phyloP scores from a whole-genome alignment of 108 stramenopile species.

The Chaetoceros tenuissimus region DNA sequence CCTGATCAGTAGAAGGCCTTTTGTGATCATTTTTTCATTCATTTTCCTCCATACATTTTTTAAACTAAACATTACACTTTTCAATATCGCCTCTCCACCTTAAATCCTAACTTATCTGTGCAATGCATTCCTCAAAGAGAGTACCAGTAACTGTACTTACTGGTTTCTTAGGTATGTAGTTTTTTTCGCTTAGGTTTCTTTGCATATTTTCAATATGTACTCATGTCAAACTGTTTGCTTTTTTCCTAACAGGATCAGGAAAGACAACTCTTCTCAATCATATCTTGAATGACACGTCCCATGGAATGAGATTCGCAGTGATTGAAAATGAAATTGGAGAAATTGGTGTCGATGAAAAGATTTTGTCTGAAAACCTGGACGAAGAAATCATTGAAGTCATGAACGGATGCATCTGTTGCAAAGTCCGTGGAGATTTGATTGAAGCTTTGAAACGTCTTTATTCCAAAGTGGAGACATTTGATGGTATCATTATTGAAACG shows the following conservation, averaged over 20 bases:
- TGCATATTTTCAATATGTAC: too few species aligned
- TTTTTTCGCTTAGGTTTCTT: too few species aligned
- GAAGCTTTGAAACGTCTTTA: slow-evolving; percentile 23
- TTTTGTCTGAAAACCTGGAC: slow-evolving; percentile 5
- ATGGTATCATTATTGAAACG: slow-evolving; percentile 61
- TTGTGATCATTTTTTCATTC: too few species aligned
- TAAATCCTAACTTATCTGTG: too few species aligned
- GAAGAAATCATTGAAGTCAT: slow-evolving; percentile 40
- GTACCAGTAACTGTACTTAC: slow-evolving; percentile 78
- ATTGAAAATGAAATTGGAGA: slow-evolving; percentile 55
- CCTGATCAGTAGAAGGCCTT: too few species aligned
- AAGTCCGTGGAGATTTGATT: slow-evolving; percentile 42
- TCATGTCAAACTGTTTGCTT: too few species aligned
- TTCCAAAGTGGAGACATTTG: slow-evolving; percentile 20
- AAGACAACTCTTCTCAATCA: slow-evolving; percentile 94
- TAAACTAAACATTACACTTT: too few species aligned
- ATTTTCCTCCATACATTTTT: too few species aligned
- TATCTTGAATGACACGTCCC: slow-evolving; percentile 48
- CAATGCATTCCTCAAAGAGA: too few species aligned
- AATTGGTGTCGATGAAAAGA: slow-evolving; percentile 40
- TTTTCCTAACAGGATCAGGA: too few species aligned
- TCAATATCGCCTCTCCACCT: too few species aligned
- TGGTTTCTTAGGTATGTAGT: slow-evolving; percentile 94
- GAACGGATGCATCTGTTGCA: slow-evolving; percentile 70
- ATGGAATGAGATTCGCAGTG: slow-evolving; percentile 30